Evolutionary conservation across 2,329 filamentous ascomycete species (phyloP).

Genomic region (Fusarium foetens): DNA sequence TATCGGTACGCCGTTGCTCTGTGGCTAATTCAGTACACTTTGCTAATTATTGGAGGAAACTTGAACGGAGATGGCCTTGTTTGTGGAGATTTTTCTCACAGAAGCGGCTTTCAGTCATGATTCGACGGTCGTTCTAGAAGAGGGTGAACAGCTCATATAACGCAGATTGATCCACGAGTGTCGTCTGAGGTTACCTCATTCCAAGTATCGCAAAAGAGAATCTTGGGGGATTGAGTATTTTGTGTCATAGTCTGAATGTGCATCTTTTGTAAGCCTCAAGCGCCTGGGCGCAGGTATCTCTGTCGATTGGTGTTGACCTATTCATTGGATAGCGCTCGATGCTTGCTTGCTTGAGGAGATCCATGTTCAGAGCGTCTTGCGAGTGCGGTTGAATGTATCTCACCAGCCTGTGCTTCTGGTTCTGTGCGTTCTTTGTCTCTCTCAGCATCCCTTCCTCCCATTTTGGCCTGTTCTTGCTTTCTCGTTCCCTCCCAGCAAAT

Average conservation of each 20-base stretch:
- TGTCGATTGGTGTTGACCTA: background rate
- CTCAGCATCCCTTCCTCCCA: too few relatives aligned
- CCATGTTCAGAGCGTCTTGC: too few relatives aligned
- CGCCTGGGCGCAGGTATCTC: fast-evolving
- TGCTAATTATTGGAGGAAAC: background rate
- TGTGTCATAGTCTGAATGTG: background rate
- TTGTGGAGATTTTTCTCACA: too few relatives aligned
- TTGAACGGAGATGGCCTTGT: background rate
- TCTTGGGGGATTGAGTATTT: background rate
- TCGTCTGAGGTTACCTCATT: too few relatives aligned
- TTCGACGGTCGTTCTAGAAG: background rate
- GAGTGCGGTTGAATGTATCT: too few relatives aligned
- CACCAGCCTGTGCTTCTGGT: too few relatives aligned
- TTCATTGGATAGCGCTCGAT: too few relatives aligned
- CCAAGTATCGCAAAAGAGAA: background rate
- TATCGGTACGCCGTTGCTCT: background rate
- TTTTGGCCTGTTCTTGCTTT: background rate
- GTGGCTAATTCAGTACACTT: background rate
- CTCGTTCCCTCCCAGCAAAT: background rate
- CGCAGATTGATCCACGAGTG: fast-evolving
- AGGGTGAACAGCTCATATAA: background rate
- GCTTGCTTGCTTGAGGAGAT: too few relatives aligned
- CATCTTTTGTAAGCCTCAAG: too few relatives aligned
- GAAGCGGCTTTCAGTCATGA: background rate
- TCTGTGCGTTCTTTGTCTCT: too few relatives aligned